Evolutionary conservation across 352 stramenopile genomes (phyloP).

Genomic region (Phytophthora pinifolia): DNA sequence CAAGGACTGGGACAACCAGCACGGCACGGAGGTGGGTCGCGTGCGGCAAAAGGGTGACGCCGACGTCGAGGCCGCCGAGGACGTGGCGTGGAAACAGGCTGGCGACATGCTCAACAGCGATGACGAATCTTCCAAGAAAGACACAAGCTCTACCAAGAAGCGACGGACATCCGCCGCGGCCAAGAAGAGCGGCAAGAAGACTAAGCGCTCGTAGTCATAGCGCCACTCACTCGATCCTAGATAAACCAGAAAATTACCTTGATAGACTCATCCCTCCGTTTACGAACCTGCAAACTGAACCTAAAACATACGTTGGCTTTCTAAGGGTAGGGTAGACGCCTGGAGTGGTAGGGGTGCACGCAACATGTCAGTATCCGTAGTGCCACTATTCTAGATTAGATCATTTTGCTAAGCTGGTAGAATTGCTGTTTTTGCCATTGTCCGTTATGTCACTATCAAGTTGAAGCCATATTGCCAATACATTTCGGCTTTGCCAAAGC

Average conservation of each 20-base stretch:
- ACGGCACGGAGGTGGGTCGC: conserved; percentile 50
- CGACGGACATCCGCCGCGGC: conserved; percentile 28
- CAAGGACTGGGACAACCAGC: conserved; percentile 80
- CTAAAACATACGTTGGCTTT: too few species aligned
- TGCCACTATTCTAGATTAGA: too few species aligned
- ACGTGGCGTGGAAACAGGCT: conserved; percentile 69
- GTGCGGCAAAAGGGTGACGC: conserved; percentile 48
- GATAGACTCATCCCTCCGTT: conserved; percentile 6
- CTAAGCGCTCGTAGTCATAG: conserved; percentile 34
- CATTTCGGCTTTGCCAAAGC: too few species aligned
- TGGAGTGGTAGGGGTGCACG: too few species aligned
- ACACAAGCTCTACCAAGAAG: conserved; percentile 28
- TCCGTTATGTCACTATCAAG: too few species aligned
- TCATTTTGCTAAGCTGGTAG: too few species aligned
- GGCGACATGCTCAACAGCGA: conserved; percentile 48
- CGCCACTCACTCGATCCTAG: not conserved
- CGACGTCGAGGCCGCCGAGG: conserved; percentile 62
- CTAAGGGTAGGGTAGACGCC: too few species aligned
- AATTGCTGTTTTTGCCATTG: too few species aligned
- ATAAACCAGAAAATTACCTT: not conserved
- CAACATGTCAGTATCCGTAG: too few species aligned
- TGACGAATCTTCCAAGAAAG: conserved; percentile 25
- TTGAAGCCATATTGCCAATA: too few species aligned
- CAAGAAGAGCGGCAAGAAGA: conserved; percentile 39
- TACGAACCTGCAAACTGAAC: conserved; percentile 25